These are phyloP conservation scores for Rubroboletus pulcherrimus DNA, from an alignment of 768 basidiomycete genomes.

Conservation along the genomic window DNA sequence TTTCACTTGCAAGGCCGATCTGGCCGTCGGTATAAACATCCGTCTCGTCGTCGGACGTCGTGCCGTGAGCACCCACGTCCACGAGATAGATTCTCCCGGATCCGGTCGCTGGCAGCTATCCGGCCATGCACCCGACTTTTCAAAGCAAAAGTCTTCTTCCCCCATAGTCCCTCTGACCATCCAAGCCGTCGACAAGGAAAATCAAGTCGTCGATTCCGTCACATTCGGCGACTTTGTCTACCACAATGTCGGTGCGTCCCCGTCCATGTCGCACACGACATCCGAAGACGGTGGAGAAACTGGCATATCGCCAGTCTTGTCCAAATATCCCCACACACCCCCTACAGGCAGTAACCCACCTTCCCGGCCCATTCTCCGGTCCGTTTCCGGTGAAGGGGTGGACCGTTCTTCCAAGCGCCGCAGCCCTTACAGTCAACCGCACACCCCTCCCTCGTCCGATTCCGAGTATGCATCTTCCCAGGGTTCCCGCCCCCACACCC, in stretches of 20 bases:
- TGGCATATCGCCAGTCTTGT: background rate
- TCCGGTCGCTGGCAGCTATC: constrained; percentile 63
- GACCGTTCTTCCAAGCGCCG: constrained; percentile 35
- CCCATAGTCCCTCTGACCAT: constrained; percentile 54
- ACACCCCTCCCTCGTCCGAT: constrained; percentile 40
- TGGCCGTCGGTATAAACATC: constrained; percentile 44
- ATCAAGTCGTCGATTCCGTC: constrained; percentile 55
- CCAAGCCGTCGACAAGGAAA: constrained; percentile 55
- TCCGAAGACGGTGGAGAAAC: constrained; percentile 8
- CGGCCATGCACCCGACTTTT: constrained; percentile 55
- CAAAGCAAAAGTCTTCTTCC: constrained; percentile 35
- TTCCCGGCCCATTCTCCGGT: constrained; percentile 27
- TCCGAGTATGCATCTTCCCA: constrained; percentile 32
- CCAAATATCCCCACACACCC: background rate
- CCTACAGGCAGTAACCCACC: background rate
- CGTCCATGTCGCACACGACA: background rate
- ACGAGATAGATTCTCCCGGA: constrained; percentile 43
- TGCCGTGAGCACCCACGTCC: constrained; percentile 65
- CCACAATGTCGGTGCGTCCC: constrained; percentile 42
- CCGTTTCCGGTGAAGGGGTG: constrained; percentile 19
- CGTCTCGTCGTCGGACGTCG: constrained; percentile 72
- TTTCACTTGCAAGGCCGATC: constrained; percentile 35
- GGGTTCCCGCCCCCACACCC: constrained; percentile 19
- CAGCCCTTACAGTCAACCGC: constrained; percentile 38
- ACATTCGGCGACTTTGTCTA: constrained; percentile 73